phyloP scores from a whole-genome alignment of 2,329 filamentous ascomycete genomes.

The Cordyceps cicadae region DNA sequence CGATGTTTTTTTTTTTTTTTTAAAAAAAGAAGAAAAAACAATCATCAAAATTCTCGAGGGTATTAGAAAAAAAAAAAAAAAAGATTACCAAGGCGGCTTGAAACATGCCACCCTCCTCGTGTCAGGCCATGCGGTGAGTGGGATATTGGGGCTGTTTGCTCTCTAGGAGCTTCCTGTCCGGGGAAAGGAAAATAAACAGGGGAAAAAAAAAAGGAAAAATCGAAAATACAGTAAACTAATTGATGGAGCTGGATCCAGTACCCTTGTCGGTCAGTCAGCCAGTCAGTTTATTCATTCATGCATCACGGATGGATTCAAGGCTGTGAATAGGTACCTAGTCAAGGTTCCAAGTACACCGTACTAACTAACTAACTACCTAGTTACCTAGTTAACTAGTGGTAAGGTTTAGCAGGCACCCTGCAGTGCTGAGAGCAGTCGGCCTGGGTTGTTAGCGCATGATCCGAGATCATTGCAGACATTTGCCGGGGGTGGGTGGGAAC shows the following conservation, averaged over 20 bases:
- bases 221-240: neutral
- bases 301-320: neutral
- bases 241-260: neutral
- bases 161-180: neutral
- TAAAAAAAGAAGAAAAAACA: neutral
- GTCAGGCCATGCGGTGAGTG: neutral
- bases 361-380: too few relatives aligned
- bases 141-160: neutral
- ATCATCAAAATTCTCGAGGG: neutral
- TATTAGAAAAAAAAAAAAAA: neutral
- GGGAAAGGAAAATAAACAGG: neutral
- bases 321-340: too few relatives aligned
- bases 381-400: too few relatives aligned
- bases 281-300: neutral
- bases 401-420: too few relatives aligned
- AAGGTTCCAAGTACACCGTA: too few relatives aligned
- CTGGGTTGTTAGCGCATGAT: neutral
- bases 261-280: neutral
- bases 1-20: too few relatives aligned
- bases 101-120: neutral
- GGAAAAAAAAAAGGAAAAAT: neutral
- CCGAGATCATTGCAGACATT: neutral
- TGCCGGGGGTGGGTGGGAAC: neutral
- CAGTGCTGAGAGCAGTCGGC: neutral
- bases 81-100: neutral